Base-by-base conservation (phyloP, 2,329 filamentous ascomycete species). In the Colletotrichum abscissum region DNA sequence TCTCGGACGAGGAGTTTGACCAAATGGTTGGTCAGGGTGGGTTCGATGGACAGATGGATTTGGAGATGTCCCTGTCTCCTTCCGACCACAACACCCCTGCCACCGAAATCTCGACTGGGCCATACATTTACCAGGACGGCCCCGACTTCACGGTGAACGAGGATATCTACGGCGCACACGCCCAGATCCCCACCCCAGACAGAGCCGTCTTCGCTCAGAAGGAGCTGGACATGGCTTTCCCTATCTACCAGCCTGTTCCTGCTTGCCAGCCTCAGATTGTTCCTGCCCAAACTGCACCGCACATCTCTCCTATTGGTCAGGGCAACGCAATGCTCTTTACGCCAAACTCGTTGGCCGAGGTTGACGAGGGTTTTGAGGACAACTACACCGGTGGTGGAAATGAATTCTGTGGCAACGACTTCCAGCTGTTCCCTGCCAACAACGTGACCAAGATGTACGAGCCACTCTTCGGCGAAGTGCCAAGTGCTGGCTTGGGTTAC, bases 251-350 rank as follows among this genome's bases (percentile, higher is more conserved):
- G 5, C 76, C 78, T 5, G 77, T 81, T 6, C 82, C 86, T 16
- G 77, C 86, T 54, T 84, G 81, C 77, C 83, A 82, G 38, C 82
- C 82, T n/a, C 80, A 77, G 72, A 75, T 74, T 59, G 70, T 69
- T 79, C 76, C 75, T 76, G 76, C 72, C 76, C 76, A 78, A 71
- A 77, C 77, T 38, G 81, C 83, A 38, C 83, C 86, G 30, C 92
- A 94, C 74, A 88, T 94, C 74, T 95, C 93, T 4, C 92, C 92
- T 9, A 86, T 87, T 67, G 93, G 91, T 5, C 92, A 94, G 77
- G 88, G 89, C 46, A 91, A 92, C 73, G 84, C 91, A 1, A 93
- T 94, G 84, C 87, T 94, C 38, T 93, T 88, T 82, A 93, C 92
- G 11, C 91, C 93, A 60, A 87, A 87, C 55, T 92, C 91, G 0